Evolutionary conservation across 2,329 filamentous ascomycete genomes (phyloP).

Genomic region (Coniochaeta sp.): DNA sequence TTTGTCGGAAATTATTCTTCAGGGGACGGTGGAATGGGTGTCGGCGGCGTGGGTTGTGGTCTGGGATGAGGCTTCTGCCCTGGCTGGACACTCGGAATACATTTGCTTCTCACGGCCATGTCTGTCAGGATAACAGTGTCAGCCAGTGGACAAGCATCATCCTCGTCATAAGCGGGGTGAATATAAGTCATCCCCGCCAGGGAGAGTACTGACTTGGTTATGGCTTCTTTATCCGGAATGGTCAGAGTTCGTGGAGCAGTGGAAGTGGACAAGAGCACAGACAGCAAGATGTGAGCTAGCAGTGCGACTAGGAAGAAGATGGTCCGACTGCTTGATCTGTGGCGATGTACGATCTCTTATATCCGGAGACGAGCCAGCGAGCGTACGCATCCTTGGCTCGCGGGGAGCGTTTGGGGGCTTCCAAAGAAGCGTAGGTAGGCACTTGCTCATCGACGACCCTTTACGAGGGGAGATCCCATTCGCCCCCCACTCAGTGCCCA

Average conservation of each 20-base stretch:
- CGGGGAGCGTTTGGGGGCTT: not conserved
- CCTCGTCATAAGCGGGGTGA: not conserved
- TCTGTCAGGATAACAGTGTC: not conserved
- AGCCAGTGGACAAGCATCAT: not conserved
- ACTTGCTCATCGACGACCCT: not conserved
- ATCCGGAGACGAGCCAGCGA: not conserved
- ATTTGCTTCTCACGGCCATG: not conserved
- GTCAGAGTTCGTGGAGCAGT: not conserved
- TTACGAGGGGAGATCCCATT: not conserved
- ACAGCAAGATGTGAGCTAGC: not conserved
- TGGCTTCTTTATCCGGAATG: not conserved
- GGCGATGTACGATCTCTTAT: not conserved
- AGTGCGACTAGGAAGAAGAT: not conserved
- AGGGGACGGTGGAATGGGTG: conserved; percentile 12
- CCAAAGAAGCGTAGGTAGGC: not conserved
- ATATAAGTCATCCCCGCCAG: not conserved
- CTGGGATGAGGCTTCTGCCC: conserved; percentile 12
- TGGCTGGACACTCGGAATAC: not conserved
- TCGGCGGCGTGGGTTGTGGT: conserved; percentile 14
- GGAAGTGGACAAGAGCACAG: not conserved
- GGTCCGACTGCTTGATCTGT: not conserved
- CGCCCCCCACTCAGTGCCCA: not conserved
- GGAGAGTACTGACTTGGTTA: not conserved
- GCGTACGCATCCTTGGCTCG: not conserved
- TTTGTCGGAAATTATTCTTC: not conserved